Base-by-base conservation (phyloP, 768 basidiomycete genomes). In the Crepidotus variabilis region DNA sequence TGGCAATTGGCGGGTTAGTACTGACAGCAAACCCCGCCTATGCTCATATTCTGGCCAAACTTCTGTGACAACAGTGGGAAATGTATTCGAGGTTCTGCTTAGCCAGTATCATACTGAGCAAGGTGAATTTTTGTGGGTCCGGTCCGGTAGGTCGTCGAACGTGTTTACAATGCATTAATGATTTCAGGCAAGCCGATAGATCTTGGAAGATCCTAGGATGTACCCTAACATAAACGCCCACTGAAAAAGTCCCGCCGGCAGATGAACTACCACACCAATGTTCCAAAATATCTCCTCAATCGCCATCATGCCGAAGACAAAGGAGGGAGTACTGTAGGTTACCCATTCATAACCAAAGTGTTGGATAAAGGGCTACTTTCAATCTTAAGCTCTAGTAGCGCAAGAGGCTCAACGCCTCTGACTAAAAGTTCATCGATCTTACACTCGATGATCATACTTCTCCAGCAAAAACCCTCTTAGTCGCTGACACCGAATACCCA, bases 51-150 rank as follows among this genome's bases (percentile, higher is more conserved):
- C 72, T 77, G 73, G 58, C 64, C 45, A 75, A 72, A 56, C 61
- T 67, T 33, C 47, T 2, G 58, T 65, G 14, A 81, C 78, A 61
- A 69, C 67, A 11, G 75, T 67, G 6, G 80, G 76, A 14, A 80
- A 80, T 59, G 70, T 77, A 8, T 77, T 78, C 60, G 78, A 80
- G 61, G 73, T 75, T 11, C 71, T 79, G 20, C 71, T 80, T 1
- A 78, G 72, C n/a, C 72, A 71, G 5, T 75, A 73, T 55, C 73
- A 75, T 60, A 55, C 70, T 51, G 75, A 80, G 54, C 57, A 63
- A 36, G 77, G 79, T 3, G 68, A 72, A 69, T 67, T 34, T 71
- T 79, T 34, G 69, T 66, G 46, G 55, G 57, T 0, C 78, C 74
- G 2, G 63, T 80, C 33, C 67, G 80, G 28, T 53, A 60, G 6